Conservation (phyloP, 2,329 filamentous ascomycete species). For the Fusarium guadeloupense region DNA sequence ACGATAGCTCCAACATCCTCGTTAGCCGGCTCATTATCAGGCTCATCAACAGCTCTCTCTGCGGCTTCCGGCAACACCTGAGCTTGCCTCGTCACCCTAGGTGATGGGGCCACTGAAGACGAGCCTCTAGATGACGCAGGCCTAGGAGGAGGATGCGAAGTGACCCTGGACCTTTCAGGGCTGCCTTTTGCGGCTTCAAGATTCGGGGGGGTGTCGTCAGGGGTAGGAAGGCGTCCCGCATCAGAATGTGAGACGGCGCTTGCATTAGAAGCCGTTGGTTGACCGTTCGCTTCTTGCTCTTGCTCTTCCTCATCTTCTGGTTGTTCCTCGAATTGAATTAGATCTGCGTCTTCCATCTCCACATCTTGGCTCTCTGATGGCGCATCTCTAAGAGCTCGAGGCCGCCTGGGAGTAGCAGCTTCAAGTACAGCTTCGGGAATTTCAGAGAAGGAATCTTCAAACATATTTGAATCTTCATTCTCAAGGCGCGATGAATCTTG, state of each 20-base stretch:
- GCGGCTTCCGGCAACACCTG: slow-evolving; percentile 14
- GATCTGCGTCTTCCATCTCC: slow-evolving; percentile 20
- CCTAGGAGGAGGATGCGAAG: slow-evolving; percentile 17
- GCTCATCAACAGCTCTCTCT: slow-evolving; percentile 30
- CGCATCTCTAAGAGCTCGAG: slow-evolving; percentile 5
- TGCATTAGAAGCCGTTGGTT: slow-evolving; percentile 41
- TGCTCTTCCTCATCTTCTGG: slow-evolving; percentile 9
- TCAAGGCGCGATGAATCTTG: slow-evolving; percentile 21
- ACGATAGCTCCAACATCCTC: slow-evolving; percentile 2
- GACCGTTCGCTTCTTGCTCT: slow-evolving; percentile 15
- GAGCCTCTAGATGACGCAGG: slow-evolving; percentile 12
- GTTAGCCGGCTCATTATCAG: slow-evolving; percentile 1
- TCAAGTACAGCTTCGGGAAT: slow-evolving; percentile 62
- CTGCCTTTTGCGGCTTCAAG: slow-evolving; percentile 36
- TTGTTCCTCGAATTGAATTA: slow-evolving; percentile 12
- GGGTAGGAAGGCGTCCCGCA: slow-evolving; percentile 60
- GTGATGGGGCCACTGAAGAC: slow-evolving; percentile 3
- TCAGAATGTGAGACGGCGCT: slow-evolving; percentile 50
- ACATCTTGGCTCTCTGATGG: slow-evolving; percentile 18
- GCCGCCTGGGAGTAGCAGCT: slow-evolving; percentile 57
- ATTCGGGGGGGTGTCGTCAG: slow-evolving; percentile 61
- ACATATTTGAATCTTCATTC: slow-evolving; percentile 48
- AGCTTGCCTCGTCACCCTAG: neutral
- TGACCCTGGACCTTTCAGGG: slow-evolving; percentile 30
- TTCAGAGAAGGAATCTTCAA: slow-evolving; percentile 67